phyloP scores from a whole-genome alignment of 805 yeast genomes.

The Lipomyces chichibuensis region DNA sequence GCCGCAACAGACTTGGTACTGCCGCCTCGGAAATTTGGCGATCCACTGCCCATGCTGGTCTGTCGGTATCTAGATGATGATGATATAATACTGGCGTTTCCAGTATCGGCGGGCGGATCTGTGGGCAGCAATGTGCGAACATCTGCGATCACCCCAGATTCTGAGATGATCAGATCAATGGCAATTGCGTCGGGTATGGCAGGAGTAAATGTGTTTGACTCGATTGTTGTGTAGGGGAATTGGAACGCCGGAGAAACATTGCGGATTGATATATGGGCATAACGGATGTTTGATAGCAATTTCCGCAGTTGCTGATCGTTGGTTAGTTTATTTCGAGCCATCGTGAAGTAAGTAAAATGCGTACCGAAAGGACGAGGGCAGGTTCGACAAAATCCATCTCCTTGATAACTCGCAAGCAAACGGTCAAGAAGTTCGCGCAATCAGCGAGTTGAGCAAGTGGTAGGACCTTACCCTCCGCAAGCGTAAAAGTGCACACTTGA shows the following conservation, averaged over 20 bases:
- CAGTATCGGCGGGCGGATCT: slow-evolving; percentile 18
- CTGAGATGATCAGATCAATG: slow-evolving; percentile 29
- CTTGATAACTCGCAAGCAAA: slow-evolving; percentile 23
- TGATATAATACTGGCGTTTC: slow-evolving; percentile 12
- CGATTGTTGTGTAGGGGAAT: slow-evolving; percentile 31
- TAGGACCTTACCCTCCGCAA: slow-evolving; percentile 25
- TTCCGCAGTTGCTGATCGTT: slow-evolving; percentile 27
- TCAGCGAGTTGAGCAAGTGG: slow-evolving; percentile 31
- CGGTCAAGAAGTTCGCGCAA: slow-evolving; percentile 27
- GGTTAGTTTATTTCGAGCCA: background rate
- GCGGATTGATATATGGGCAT: slow-evolving; percentile 33
- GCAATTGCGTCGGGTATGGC: slow-evolving; percentile 26
- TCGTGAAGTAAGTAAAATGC: background rate
- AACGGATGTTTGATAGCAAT: slow-evolving; percentile 29
- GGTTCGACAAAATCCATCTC: slow-evolving; percentile 37
- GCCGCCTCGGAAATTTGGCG: slow-evolving; percentile 9
- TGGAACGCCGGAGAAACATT: slow-evolving; percentile 31
- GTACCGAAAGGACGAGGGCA: slow-evolving; percentile 29
- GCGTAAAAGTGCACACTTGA: slow-evolving; percentile 14
- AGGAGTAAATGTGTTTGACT: slow-evolving; percentile 17
- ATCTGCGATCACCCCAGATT: slow-evolving; percentile 35
- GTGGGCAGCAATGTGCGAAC: slow-evolving; percentile 26
- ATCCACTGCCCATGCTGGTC: slow-evolving; percentile 5
- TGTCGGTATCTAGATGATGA: slow-evolving; percentile 13
- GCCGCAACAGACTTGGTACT: slow-evolving; percentile 8